Base-by-base conservation (phyloP, 768 basidiomycete species). In the Hortiboletus flavorubellus region DNA sequence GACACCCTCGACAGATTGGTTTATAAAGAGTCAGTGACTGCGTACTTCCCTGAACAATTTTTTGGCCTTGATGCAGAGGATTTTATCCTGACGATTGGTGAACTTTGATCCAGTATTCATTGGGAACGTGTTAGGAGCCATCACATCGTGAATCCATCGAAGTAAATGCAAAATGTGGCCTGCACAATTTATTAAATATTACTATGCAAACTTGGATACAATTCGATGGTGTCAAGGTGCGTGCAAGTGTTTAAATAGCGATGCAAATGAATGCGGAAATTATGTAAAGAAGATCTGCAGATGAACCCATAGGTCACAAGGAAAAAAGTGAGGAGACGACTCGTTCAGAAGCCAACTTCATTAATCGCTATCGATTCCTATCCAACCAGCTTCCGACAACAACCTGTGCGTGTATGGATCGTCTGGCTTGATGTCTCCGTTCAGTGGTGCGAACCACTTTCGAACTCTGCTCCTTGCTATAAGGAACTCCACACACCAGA, bases 391-490 rank as follows among this genome's bases (percentile, higher is more conserved):
- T 8, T 76, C 73, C 51, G 71, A 68, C 23, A 87, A 70, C 54
- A 87, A 61, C 33, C 61, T 54, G n/a, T 78, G 76, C 3, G 80
- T 74, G 52, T 78, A 72, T 21, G 67, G 49, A 1, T 60, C 78
- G 62, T 87, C 77, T 3, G 85, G 85, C 66, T 87, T 87, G 51
- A 87, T 77, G 56, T 86, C 84, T 16, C 85, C 86, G 51, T 85
- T 81, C 46, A 83, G 70, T 7, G 86, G 85, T 2, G 85, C 78
- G 63, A 83, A 81, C 64, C 81, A 83, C 65, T 81, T 84, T 34
- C 84, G 79, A 33, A 82, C 64, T 51, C 76, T 77, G 34, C 34
- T 53, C 18, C 29, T 30, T 64, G 46, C 68, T 45, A 75, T 69
- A 11, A 16, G 7, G 54, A 80, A 85, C 46, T 76, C 66, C 33